Base-by-base conservation (phyloP, 495 filamentous ascomycete species). In the Xanthoparmelia taractica region DNA sequence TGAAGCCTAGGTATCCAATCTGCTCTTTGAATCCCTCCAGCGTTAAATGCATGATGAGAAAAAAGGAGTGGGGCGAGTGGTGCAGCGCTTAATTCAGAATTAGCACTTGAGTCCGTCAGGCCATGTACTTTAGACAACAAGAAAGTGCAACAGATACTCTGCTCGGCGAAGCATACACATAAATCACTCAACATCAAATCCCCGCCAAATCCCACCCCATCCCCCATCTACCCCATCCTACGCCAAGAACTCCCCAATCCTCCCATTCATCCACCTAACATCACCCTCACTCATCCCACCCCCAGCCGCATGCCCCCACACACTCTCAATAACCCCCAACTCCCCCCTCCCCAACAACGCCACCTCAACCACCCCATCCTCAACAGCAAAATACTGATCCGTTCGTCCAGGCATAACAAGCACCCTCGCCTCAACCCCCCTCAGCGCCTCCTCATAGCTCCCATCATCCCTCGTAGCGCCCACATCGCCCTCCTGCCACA, bases 221-320 rank as follows among this genome's bases (percentile, higher is more conserved):
- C 10, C 2, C 6, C 38, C 8, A 40, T 40, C 40, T 13, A 4
- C 40, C 20, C 15, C 17, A 43, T 17, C 40, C 13, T 13, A 8
- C 38, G 2, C 8, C 29, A 75, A 50, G 52, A 73, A 75, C n/a
- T 66, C 47, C 33, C 54, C 58, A 27, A 73, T 73, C 37, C 62
- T 62, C 36, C 59, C 61, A 63, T 70, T 67, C 58, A 77, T 71
- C 68, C 70, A 81, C 63, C 70, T 67, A 10, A 58, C 72, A 74
- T 81, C 78, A 10, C 64, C 73, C 59, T 70, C 60, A 61, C 66
- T 75, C 20, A 62, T 76, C 31, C 76, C 77, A 23, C 73, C 75
- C 2, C 77, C 78, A 10, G 77, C 78, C 41, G 77, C 52, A 73
- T 81, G 78, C 5, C 78, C 78, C 76, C 74, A 80, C 38, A 79